These are phyloP conservation scores for Exophiala xenobiotica DNA, from an alignment of 2,329 filamentous ascomycete species.

Conservation along the genomic window DNA sequence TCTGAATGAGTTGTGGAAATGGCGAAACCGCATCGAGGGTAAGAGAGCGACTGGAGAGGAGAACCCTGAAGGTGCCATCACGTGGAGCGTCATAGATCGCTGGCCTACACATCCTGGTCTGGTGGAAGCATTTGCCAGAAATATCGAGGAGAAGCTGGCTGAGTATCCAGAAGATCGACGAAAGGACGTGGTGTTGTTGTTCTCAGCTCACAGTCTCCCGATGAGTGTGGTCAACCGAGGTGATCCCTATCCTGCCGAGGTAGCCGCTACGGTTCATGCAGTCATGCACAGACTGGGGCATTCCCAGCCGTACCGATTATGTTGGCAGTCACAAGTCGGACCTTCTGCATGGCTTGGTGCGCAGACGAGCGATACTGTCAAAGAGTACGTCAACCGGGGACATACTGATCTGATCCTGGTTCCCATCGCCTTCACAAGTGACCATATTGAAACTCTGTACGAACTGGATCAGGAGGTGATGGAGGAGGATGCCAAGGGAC, in stretches of 20 bases:
- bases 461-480: slow-evolving; percentile 96
- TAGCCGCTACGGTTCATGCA: slow-evolving; percentile 91
- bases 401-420: slow-evolving; percentile 89
- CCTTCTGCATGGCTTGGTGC: slow-evolving; percentile 93
- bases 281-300: slow-evolving; percentile 92
- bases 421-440: slow-evolving; percentile 96
- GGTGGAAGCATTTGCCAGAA: slow-evolving; percentile 86
- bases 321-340: slow-evolving; percentile 98
- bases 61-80: slow-evolving; percentile 67
- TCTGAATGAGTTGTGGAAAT: slow-evolving; percentile 97
- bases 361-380: slow-evolving; percentile 84
- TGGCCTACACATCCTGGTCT: slow-evolving; percentile 92
- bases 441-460: slow-evolving; percentile 96
- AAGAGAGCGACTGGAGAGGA: slow-evolving; percentile 58
- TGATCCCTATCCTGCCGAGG: slow-evolving; percentile 92
- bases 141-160: slow-evolving; percentile 80
- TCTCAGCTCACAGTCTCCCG: slow-evolving; percentile 91
- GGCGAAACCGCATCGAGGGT: slow-evolving; percentile 80
- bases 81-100: slow-evolving; percentile 96
- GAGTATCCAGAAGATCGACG: slow-evolving; percentile 81
- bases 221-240: slow-evolving; percentile 97
- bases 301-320: slow-evolving; percentile 86
- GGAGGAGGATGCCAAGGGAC: slow-evolving; percentile 66
- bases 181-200: slow-evolving; percentile 79
- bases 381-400: slow-evolving; percentile 84